Evolutionary conservation across 2,329 filamentous ascomycete genomes (phyloP), one percentile per base, ranked within the genome.

Genomic region (Trichoderma polysporum): DNA sequence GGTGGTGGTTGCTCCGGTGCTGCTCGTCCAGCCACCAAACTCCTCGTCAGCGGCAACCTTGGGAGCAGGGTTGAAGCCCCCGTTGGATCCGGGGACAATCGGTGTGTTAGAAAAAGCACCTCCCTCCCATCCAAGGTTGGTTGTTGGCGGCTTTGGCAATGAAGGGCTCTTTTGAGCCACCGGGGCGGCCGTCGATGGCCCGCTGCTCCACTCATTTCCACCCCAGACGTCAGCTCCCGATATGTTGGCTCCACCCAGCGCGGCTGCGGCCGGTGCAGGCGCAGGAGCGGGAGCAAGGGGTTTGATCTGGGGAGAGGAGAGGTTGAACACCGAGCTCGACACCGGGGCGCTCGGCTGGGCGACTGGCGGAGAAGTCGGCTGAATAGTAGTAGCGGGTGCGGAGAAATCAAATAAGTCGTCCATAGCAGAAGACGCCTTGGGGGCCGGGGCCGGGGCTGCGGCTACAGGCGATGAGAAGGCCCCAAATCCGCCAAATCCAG

Each of bases 11-110:
- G 83, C 80, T 41, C 83, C 72, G 71, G 85, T 74, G 86, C 90
- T 81, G 84, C 92, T 96, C 56, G 92, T 89, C 94, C 94, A 98
- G 13, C 94, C 94, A 22, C 94, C 94, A 81, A 97, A 98, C 75
- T 98, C 94, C 78, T 98, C 94, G 73, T 98, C 94, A 0, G 92
- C 91, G 39, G 91, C 85, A 2, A 97, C 91, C 73, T 90, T 90
- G 27, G 92, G 88, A 47, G 83, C 80, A 64, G 82, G 75, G 62
- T 83, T 86, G 78, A 92, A 90, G 6, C 90, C 90, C 27, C 90
- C 90, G 71, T 85, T 85, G 0, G 86, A 81, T 1, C 87, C 85
- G 2, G 86, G 85, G 22, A 90, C 83, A 75, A 90, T 87, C 58
- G 86, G 85, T 69, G 86, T 84, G 72, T 75, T 85, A 47, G 86